Evolutionary conservation across 2,329 filamentous ascomycete species (phyloP).

Genomic region (Fusarium sp.): DNA sequence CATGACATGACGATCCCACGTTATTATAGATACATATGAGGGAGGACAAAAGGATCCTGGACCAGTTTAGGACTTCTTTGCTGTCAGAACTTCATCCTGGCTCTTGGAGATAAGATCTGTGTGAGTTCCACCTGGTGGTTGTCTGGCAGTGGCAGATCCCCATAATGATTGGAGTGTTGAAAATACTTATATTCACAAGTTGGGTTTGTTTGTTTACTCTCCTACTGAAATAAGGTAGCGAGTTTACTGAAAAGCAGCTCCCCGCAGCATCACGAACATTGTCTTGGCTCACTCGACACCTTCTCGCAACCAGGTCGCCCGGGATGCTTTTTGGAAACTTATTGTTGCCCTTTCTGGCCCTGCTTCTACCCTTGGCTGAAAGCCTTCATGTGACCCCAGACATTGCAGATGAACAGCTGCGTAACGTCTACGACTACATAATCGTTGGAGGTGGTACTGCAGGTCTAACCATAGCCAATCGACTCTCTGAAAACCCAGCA

Average conservation of each 20-base stretch:
- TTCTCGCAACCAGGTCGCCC: background rate
- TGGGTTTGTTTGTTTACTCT: background rate
- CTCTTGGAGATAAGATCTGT: background rate
- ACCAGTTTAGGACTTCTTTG: no score
- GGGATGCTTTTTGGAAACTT: slow-evolving; percentile 1
- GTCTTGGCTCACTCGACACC: background rate
- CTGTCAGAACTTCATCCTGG: background rate
- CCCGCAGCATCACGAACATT: background rate
- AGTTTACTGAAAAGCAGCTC: no score
- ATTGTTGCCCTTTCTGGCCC: background rate
- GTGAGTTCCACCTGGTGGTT: background rate
- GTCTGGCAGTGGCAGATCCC: slow-evolving; percentile 1
- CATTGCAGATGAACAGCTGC: background rate
- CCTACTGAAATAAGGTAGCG: background rate
- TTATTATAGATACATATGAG: background rate
- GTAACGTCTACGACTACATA: slow-evolving; percentile 43
- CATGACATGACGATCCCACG: background rate
- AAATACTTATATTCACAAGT: background rate
- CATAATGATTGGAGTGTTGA: background rate
- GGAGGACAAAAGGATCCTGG: background rate
- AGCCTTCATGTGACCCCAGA: slow-evolving; percentile 4
- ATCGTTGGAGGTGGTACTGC: slow-evolving; percentile 51
- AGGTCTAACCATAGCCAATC: slow-evolving; percentile 52
- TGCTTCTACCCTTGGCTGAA: background rate
- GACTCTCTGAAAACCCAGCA: slow-evolving; percentile 50